Conservation (phyloP, 805 yeast genomes). For the Komagataella populi region DNA sequence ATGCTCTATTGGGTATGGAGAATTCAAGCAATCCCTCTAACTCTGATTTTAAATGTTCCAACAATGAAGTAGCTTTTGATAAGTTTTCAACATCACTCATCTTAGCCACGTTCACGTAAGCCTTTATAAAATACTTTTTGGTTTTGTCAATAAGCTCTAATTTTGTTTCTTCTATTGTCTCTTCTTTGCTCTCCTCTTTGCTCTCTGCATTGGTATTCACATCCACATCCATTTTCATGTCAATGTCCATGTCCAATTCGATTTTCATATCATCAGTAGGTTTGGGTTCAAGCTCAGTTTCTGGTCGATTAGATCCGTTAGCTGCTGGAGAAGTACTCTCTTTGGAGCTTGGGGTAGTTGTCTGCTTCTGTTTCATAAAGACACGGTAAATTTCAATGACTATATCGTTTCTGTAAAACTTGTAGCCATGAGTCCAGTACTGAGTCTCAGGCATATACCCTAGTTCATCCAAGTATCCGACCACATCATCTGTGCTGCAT, state of each 20-base stretch:
- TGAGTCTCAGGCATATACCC: constrained; percentile 59
- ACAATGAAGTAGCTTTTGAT: constrained; percentile 47
- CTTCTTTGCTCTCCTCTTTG: constrained; percentile 10
- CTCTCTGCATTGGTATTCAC: not conserved
- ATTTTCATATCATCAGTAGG: constrained; percentile 1
- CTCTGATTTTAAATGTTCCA: constrained; percentile 49
- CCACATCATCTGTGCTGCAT: constrained; percentile 31
- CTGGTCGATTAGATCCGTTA: not conserved
- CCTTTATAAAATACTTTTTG: constrained; percentile 46
- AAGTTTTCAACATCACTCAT: constrained; percentile 67
- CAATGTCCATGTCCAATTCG: constrained; percentile 3
- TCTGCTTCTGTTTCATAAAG: constrained; percentile 18
- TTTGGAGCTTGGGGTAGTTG: not conserved
- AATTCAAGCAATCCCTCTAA: constrained; percentile 56
- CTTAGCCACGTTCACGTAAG: constrained; percentile 55
- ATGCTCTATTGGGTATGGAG: constrained; percentile 62
- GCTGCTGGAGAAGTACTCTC: not conserved
- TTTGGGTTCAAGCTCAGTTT: not conserved
- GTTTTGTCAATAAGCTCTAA: constrained; percentile 29
- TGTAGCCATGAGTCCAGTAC: constrained; percentile 46
- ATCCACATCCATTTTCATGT: constrained; percentile 2
- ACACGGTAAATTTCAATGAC: constrained; percentile 46
- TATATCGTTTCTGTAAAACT: constrained; percentile 47
- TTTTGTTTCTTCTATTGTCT: constrained; percentile 12
- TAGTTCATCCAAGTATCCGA: constrained; percentile 37